Base-by-base conservation (phyloP, 2,329 filamentous ascomycete genomes). In the Alternaria panax region DNA sequence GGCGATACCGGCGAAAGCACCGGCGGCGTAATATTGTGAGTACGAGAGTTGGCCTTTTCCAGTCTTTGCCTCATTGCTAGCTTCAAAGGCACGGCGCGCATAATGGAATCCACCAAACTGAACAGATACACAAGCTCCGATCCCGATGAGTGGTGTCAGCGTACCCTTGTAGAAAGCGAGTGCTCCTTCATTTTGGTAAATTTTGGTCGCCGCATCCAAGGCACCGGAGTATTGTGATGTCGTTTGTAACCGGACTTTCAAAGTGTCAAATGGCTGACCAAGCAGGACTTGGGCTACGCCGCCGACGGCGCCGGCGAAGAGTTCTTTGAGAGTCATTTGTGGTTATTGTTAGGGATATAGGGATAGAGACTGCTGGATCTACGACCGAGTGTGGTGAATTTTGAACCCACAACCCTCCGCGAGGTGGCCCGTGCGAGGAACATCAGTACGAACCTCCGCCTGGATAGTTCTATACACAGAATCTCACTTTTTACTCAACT, bases 91-190 rank as follows among this genome's bases (percentile, higher is more conserved):
- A 60, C 95, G 92, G 60, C 92, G 91, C 8, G 94, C 93, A 75
- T 91, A 90, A 84, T 97, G 93, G 85, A 98, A 99, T 71, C 91
- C 95, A 64, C 93, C 95, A 79, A 99, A 99, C 83, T 99, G 95
- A 71, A 99, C 90, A n/a, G 93, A 97, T 45, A 68, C 93, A 78
- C 95, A 99, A 69, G 95, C 95, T 69, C 95, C 95, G 75, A 99
- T 98, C 68, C 95, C 95, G 57, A 99, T 87, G 56, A 99, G 85
- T 0, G 95, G 95, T 5, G 95, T 98, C 57, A 99, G 84, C 0
- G 95, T 98, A 73, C 95, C 95, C 68, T 99, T 99, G 87, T 99
- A 99, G 84, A 99, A 99, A 57, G 95, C 95, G 12, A 91, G 81
- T 2, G 93, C 85, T 2, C 95, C 95, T 79, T 99, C 95, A 73